phyloP scores from a whole-genome alignment of 208 protist genomes.

The Trypanosoma grayi region DNA sequence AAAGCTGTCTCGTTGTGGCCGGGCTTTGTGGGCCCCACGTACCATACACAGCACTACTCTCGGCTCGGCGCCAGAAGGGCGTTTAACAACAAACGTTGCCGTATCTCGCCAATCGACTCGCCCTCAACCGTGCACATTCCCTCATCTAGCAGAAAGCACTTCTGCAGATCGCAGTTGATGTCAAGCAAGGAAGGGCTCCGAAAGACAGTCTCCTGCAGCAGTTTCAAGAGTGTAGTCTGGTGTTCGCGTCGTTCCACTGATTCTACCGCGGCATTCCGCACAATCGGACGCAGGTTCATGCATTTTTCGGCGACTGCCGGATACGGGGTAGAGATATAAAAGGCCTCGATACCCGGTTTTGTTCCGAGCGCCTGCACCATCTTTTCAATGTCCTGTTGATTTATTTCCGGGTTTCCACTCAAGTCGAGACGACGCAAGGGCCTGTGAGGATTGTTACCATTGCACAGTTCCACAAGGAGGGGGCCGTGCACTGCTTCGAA shows the following conservation, averaged over 20 bases:
- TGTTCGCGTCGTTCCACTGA: constrained; percentile 4
- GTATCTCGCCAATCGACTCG: constrained; percentile 31
- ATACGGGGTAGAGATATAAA: constrained; percentile 32
- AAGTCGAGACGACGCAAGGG: constrained; percentile 34
- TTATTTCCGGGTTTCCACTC: constrained; percentile 46
- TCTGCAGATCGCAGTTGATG: constrained; percentile 22
- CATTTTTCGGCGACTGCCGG: background rate
- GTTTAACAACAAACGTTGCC: constrained; percentile 53
- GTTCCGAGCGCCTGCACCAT: constrained; percentile 25
- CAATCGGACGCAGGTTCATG: constrained; percentile 8
- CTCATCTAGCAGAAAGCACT: constrained; percentile 12
- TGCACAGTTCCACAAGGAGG: constrained; percentile 28
- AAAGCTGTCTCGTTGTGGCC: background rate
- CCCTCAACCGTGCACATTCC: background rate
- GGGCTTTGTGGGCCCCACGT: background rate
- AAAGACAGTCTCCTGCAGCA: constrained; percentile 24
- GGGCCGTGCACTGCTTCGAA: constrained; percentile 48
- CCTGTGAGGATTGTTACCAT: constrained; percentile 4
- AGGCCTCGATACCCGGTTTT: constrained; percentile 40
- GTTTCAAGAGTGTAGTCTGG: constrained; percentile 26
- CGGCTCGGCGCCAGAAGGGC: constrained; percentile 27
- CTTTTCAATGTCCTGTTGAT: constrained; percentile 17
- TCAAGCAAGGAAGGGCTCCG: constrained; percentile 44
- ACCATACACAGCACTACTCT: background rate
- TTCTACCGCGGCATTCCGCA: constrained; percentile 18